Conservation (phyloP, 2,329 filamentous ascomycete species). For the Parascedosporium putredinis region DNA sequence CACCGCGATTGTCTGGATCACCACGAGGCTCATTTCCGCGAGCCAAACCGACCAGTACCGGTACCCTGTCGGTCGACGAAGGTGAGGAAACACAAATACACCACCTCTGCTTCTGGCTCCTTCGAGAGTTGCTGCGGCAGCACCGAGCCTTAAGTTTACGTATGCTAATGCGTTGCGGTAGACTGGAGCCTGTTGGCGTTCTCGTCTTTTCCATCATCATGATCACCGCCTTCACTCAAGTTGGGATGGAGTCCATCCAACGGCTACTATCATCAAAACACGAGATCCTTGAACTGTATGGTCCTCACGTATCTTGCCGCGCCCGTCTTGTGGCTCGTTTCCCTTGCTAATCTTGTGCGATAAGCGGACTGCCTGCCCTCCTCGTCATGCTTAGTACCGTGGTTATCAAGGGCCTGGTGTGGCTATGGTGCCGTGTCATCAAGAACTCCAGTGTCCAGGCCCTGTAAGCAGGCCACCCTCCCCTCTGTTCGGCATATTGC, state of each 20-base stretch:
- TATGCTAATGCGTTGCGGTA: conserved; percentile 19
- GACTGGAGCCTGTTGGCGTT: conserved; percentile 69
- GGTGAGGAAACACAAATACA: conserved; percentile 20
- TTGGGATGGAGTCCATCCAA: conserved; percentile 59
- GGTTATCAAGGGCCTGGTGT: conserved; percentile 70
- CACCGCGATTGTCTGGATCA: conserved; percentile 72
- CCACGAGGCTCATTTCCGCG: conserved; percentile 56
- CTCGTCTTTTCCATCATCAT: conserved; percentile 77
- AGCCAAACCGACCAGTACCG: conserved; percentile 62
- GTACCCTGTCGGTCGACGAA: conserved; percentile 67
- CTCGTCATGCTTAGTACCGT: conserved; percentile 74
- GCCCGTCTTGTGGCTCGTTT: too few relatives aligned
- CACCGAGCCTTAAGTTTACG: not conserved
- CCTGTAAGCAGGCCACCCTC: conserved; percentile 36
- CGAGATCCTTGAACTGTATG: conserved; percentile 56
- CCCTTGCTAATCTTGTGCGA: too few relatives aligned
- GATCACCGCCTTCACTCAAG: conserved; percentile 76
- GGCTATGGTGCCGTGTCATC: conserved; percentile 79
- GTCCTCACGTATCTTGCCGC: conserved; percentile 8
- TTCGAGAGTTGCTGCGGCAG: not conserved
- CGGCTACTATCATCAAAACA: conserved; percentile 52
- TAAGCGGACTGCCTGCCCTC: conserved; percentile 54
- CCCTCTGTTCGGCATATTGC: conserved; percentile 7
- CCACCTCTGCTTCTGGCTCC: not conserved
- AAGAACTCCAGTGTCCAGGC: conserved; percentile 81